Evolutionary conservation across 1,284 basidiomycete genomes (phyloP).

Genomic region (Apiotrichum porosum): DNA sequence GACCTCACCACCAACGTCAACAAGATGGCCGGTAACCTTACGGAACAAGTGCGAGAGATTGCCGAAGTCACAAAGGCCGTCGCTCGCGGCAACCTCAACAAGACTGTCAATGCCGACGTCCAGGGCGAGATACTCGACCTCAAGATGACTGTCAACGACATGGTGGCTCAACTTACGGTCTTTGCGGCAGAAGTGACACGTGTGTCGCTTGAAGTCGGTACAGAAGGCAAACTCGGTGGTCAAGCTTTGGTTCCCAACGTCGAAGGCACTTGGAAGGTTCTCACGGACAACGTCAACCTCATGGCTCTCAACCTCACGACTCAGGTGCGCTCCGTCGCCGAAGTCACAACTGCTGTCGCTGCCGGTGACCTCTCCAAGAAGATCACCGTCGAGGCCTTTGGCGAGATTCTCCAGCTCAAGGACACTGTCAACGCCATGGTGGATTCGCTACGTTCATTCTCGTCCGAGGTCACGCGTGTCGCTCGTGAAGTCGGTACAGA

Average conservation of each 20-base stretch:
- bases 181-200: slow-evolving; percentile 66
- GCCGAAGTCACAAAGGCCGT: slow-evolving; percentile 96
- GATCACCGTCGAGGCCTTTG: slow-evolving; percentile 92
- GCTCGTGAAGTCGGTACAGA: slow-evolving; percentile 91
- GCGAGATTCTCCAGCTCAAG: slow-evolving; percentile 91
- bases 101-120: slow-evolving; percentile 89
- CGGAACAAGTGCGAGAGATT: slow-evolving; percentile 94
- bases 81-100: slow-evolving; percentile 82
- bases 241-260: slow-evolving; percentile 83
- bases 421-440: slow-evolving; percentile 47
- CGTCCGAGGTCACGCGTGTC: slow-evolving; percentile 65
- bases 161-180: slow-evolving; percentile 50
- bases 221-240: slow-evolving; percentile 91
- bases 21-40: slow-evolving; percentile 88
- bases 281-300: slow-evolving; percentile 90
- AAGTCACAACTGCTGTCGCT: slow-evolving; percentile 97
- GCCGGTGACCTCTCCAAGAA: slow-evolving; percentile 82
- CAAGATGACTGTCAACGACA: slow-evolving; percentile 59
- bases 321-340: slow-evolving; percentile 93
- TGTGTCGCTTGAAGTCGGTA: slow-evolving; percentile 87
- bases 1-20: slow-evolving; percentile 87
- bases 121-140: slow-evolving; percentile 96
- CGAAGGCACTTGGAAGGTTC: slow-evolving; percentile 86
- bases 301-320: slow-evolving; percentile 72
- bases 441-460: slow-evolving; percentile 52